Evolutionary conservation across 2,329 filamentous ascomycete species (phyloP).

Genomic region (Hypocrella siamensis): DNA sequence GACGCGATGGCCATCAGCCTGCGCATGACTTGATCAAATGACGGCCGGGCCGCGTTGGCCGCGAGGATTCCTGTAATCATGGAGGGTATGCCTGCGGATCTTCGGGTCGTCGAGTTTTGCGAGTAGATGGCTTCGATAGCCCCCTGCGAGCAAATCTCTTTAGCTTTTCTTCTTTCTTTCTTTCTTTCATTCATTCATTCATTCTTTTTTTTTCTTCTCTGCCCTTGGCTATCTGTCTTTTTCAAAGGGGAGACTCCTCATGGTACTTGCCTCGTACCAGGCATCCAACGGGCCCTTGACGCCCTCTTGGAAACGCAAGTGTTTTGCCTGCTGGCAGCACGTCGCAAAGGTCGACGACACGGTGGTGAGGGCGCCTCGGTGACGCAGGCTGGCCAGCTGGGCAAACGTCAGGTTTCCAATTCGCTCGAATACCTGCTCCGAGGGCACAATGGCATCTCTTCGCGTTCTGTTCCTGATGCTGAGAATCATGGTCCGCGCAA

Average conservation of each 20-base stretch:
- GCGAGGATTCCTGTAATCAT: slow-evolving; percentile 70
- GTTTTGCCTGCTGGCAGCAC: slow-evolving; percentile 54
- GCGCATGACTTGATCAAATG: slow-evolving; percentile 49
- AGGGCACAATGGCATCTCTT: slow-evolving; percentile 28
- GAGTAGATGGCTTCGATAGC: slow-evolving; percentile 55
- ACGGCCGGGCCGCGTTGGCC: slow-evolving; percentile 41
- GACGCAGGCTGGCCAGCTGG: slow-evolving; percentile 68
- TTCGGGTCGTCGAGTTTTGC: slow-evolving; percentile 68
- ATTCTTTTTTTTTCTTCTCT: background rate
- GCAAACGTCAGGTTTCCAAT: slow-evolving; percentile 65
- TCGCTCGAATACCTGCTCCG: slow-evolving; percentile 38
- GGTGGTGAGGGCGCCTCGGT: slow-evolving; percentile 85
- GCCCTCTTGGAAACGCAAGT: slow-evolving; percentile 18
- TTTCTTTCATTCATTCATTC: background rate
- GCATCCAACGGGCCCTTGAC: slow-evolving; percentile 33
- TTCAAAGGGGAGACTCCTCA: background rate
- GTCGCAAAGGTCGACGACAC: slow-evolving; percentile 76
- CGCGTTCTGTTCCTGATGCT: slow-evolving; percentile 33
- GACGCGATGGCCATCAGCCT: slow-evolving; percentile 45
- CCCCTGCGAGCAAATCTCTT: slow-evolving; percentile 22
- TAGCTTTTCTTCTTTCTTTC: background rate
- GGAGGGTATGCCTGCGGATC: slow-evolving; percentile 83
- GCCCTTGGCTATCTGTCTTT: background rate
- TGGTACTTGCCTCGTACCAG: slow-evolving; percentile 52
- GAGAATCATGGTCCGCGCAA: slow-evolving; percentile 48